These are phyloP conservation scores for Pezicula rhizophila DNA, from an alignment of 2,329 filamentous ascomycete genomes.

Conservation along the genomic window DNA sequence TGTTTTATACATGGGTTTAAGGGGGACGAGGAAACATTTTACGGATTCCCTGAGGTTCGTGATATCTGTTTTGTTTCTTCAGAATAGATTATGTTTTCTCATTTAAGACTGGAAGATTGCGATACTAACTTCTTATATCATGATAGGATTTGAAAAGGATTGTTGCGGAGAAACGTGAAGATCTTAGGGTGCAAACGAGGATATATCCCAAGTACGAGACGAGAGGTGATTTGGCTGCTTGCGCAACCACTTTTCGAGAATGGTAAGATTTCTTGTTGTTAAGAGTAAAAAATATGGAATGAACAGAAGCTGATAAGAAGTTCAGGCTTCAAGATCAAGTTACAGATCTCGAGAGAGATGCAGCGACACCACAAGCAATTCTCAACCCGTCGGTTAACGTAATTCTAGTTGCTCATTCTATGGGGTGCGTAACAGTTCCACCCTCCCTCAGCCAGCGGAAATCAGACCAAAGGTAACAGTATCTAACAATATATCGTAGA, in stretches of 20 bases:
- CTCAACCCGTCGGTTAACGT: conserved; percentile 75
- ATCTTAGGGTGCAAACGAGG: conserved; percentile 53
- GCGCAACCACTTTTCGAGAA: conserved; percentile 47
- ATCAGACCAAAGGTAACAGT: not conserved
- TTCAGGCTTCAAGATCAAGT: conserved; percentile 72
- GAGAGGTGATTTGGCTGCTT: conserved; percentile 55
- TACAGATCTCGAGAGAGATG: conserved; percentile 70
- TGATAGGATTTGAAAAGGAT: conserved; percentile 48
- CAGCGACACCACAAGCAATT: conserved; percentile 68
- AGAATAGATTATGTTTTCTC: not conserved
- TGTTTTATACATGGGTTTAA: conserved; percentile 73
- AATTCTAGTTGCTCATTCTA: conserved; percentile 77
- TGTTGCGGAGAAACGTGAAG: conserved; percentile 52
- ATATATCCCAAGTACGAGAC: conserved; percentile 71
- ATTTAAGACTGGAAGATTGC: not conserved
- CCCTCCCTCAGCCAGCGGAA: no score
- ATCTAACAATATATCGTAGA: conserved; percentile 25
- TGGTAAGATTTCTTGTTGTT: conserved; percentile 31
- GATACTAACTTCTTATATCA: not conserved
- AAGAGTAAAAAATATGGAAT: not conserved
- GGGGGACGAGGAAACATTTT: conserved; percentile 66
- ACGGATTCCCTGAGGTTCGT: conserved; percentile 51
- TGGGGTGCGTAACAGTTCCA: conserved; percentile 44
- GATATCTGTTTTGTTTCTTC: not conserved
- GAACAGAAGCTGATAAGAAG: not conserved